Evolutionary conservation across 768 basidiomycete genomes (phyloP).

Genomic region (Russula sp.): DNA sequence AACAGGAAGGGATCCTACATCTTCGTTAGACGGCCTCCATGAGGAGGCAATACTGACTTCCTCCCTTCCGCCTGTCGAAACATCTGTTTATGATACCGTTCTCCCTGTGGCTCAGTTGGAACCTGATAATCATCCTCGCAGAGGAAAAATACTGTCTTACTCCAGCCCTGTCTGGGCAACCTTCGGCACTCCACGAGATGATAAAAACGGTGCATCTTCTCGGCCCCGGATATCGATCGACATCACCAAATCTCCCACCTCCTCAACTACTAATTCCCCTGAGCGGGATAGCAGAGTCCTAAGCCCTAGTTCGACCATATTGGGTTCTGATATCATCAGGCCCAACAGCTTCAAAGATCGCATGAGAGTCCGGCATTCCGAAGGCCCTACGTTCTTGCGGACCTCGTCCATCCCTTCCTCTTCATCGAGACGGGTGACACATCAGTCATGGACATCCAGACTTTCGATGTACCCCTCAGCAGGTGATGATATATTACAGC

Average conservation of each 20-base stretch:
- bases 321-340: conserved; percentile 30
- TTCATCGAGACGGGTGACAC: background rate
- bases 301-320: conserved; percentile 17
- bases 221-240: background rate
- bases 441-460: conserved; percentile 8
- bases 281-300: background rate
- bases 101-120: background rate
- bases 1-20: background rate
- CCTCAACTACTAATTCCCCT: background rate
- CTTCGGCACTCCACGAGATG: background rate
- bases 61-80: background rate
- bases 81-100: background rate
- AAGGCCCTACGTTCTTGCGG: background rate
- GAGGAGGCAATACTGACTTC: background rate
- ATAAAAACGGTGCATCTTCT: background rate
- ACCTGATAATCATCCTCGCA: background rate
- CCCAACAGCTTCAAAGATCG: conserved; percentile 3
- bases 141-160: conserved; percentile 10
- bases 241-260: background rate
- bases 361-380: conserved; percentile 6
- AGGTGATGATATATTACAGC: background rate
- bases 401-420: background rate
- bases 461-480: background rate
- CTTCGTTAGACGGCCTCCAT: background rate
- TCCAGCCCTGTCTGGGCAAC: conserved; percentile 15